Evolutionary conservation across 495 filamentous ascomycete species (phyloP), one percentile per base, ranked within the genome.

Genomic region (Bombardia bombarda): DNA sequence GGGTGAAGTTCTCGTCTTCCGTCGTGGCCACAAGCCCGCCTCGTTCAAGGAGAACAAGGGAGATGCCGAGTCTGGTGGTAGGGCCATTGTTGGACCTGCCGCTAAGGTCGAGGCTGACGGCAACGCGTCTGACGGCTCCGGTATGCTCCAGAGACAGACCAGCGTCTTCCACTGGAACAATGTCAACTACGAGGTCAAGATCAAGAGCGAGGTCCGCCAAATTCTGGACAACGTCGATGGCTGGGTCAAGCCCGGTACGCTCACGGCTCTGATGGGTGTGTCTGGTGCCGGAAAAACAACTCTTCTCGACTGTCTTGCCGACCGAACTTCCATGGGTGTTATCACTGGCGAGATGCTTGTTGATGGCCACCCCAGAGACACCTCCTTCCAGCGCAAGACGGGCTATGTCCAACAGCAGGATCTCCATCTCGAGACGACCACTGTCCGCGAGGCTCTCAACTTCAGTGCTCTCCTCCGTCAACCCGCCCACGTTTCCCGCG

Each of bases 361-460:
- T 4, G 84, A 93, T 51, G 89, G 87, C 2, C 72, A 69, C 19
- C 79, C 72, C 31, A 75, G 83, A 14, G 86, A 93, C 55, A 69
- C 75, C 14, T 87, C 84, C 0, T 95, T 95, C 73, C 87, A 92
- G 56, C 83, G 89, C 25, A 92, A 92, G 68, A 95, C 89, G 3
- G 90, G 90, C 20, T 97, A 95, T 52, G 90, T 92, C 16, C 87
- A 97, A 54, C 90, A 97, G 60, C 88, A 94, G 63, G 90, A 97
- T 77, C 75, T 97, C 7, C 90, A 95, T 61, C 73, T 93, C 19
- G 72, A 82, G 26, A 93, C 87, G 0, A 79, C 82, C 1, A 97
- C 90, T 4, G 89, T 95, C 28, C 78, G 89, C 32, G 90, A 87
- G 58, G 87, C 88, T 22, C 70, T 96, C 12, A 70, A 75, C 32